phyloP scores from a whole-genome alignment of 2,329 filamentous ascomycete genomes.

The Paraphaeosphaeria minitans region DNA sequence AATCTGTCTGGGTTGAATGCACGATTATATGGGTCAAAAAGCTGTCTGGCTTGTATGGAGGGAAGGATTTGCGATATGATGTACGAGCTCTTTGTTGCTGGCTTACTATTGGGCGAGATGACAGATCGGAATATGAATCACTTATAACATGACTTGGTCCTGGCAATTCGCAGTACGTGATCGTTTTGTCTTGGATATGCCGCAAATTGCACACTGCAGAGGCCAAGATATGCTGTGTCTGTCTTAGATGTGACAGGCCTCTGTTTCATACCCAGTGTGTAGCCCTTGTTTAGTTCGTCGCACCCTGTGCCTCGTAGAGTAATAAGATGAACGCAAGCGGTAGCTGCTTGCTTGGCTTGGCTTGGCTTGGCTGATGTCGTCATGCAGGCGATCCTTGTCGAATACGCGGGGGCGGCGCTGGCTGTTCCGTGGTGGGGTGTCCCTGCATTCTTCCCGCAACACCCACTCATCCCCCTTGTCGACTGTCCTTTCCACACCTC shows the following conservation, averaged over 20 bases:
- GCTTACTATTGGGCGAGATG: constrained; percentile 17
- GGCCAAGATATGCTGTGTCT: no score
- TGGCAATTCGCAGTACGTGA: background rate
- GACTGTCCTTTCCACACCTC: constrained; percentile 7
- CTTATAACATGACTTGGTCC: constrained; percentile 6
- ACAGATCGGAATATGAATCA: constrained; percentile 27
- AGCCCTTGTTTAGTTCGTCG: background rate
- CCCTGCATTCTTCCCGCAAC: constrained; percentile 31
- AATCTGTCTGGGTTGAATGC: constrained; percentile 16
- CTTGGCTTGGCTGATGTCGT: constrained; percentile 21
- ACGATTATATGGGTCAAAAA: constrained; percentile 3
- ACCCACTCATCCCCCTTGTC: constrained; percentile 5
- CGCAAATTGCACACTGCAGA: no score
- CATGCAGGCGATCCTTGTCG: constrained; percentile 19
- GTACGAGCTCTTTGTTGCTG: constrained; percentile 16
- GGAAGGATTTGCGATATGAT: constrained; percentile 14
- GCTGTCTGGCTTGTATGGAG: constrained; percentile 1
- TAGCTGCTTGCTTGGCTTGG: constrained; percentile 15
- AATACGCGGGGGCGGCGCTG: constrained; percentile 8
- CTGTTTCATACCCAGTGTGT: background rate
- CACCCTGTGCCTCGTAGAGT: constrained; percentile 8
- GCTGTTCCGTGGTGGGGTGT: constrained; percentile 9
- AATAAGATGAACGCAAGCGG: constrained; percentile 1
- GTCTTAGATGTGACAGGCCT: background rate
- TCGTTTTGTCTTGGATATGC: background rate